Evolutionary conservation across 1,284 basidiomycete genomes (phyloP), one percentile per base, ranked within the genome.

Genomic region (Agaricales sp.): DNA sequence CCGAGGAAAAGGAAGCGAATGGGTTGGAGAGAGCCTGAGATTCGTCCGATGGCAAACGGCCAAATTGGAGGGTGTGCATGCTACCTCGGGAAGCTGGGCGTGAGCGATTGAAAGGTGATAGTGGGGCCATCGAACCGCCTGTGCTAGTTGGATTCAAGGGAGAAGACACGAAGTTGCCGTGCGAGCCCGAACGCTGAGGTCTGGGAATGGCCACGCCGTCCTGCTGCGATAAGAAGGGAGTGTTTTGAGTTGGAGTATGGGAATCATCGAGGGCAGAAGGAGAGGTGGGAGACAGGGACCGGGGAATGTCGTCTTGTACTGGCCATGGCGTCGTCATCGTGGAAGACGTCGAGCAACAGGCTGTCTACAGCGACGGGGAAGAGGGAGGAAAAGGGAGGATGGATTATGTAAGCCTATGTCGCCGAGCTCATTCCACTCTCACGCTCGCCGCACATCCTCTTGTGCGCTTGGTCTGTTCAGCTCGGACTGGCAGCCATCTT

Each of bases 251-350:
- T 41, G 39, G 39, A 41, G 39, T 16, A 16, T 8, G 6, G 16
- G 39, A 8, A 11, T 41, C 39, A 41, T 41, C 39, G 19, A 41
- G 39, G 4, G 8, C 39, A 8, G 39, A 41, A 41, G 39, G 39
- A 8, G 39, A 41, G 19, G 39, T 20, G 4, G 39, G 39, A 8
- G 39, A 41, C 4, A 16, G 4, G 4, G 39, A 41, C 6, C 39
- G 39, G 18, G 39, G n/a, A 20, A 41, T 41, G 19, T 41, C 39
- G 13, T 41, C 39, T 4, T 18, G 39, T 41, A 16, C 8, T 4
- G 39, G 39, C 39, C 39, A 41, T 41, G 39, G 39, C n/a, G 16
- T 41, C 8, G 39, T 41, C 39, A 41, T 41, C 39, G 13, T 41
- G n/a, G 16, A 16, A 6, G 19, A 41, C 39, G 39, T 30, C 26